These are phyloP conservation scores for Bertia moriformis DNA, from an alignment of 2,329 filamentous ascomycete species.

Conservation along the genomic window DNA sequence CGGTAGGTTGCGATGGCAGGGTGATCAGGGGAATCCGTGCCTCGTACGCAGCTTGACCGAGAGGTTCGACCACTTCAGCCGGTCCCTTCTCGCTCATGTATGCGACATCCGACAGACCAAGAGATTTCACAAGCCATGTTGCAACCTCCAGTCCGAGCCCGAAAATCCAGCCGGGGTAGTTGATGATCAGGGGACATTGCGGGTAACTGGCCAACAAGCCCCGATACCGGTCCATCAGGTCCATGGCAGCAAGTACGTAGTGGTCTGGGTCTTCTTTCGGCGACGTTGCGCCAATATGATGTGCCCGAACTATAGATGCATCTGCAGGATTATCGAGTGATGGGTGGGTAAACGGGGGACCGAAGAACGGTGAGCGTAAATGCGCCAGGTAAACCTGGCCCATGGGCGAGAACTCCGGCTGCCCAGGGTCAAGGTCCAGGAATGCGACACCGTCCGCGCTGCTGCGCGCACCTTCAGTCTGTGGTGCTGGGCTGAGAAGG, in stretches of 20 bases:
- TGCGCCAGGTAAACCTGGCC: constrained; percentile 42
- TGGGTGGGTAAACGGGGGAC: constrained; percentile 39
- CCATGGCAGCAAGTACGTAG: constrained; percentile 32
- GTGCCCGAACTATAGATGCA: constrained; percentile 27
- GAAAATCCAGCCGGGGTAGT: constrained; percentile 39
- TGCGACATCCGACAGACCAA: constrained; percentile 33
- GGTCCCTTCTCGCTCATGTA: constrained; percentile 33
- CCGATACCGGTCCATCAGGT: constrained; percentile 33
- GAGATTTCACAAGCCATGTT: constrained; percentile 24
- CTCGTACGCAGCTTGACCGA: constrained; percentile 20
- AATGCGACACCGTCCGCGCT: constrained; percentile 28
- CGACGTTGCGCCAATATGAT: constrained; percentile 34
- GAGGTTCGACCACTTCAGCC: constrained; percentile 21
- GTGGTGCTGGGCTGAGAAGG: constrained; percentile 24
- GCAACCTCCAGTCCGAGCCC: constrained; percentile 32
- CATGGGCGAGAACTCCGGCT: constrained; percentile 42
- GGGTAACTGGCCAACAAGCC: constrained; percentile 20
- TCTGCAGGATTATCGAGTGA: constrained; percentile 15
- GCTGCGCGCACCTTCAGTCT: constrained; percentile 11
- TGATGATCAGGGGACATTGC: constrained; percentile 35
- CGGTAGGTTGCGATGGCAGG: constrained; percentile 26
- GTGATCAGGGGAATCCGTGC: constrained; percentile 21
- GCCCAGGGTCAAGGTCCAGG: constrained; percentile 42
- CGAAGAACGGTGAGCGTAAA: constrained; percentile 31
- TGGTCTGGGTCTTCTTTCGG: constrained; percentile 41